Evolutionary conservation across 2,329 filamentous ascomycete genomes (phyloP).

Genomic region (Fusarium solani-melongenae): DNA sequence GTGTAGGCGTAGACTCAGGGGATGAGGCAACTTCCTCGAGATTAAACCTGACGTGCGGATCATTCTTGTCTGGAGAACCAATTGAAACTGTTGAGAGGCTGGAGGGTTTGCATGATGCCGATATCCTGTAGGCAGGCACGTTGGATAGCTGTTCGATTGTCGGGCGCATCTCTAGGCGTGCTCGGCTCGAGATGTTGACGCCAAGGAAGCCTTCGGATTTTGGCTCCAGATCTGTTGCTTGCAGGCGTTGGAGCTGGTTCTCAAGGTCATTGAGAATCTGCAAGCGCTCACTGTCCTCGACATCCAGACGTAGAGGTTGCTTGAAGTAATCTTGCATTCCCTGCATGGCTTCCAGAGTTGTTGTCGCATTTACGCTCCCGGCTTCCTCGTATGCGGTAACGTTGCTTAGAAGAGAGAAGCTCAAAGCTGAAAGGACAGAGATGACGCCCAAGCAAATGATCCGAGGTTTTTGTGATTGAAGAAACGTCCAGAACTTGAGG

Average conservation of each 20-base stretch:
- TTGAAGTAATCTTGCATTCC: constrained; percentile 5
- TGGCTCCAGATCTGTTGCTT: not conserved
- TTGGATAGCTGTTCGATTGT: constrained; percentile 9
- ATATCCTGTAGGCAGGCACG: constrained; percentile 10
- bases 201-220: not conserved
- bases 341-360: constrained; percentile 23
- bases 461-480: constrained; percentile 18
- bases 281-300: not conserved
- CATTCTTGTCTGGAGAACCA: not conserved
- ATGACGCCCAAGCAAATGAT: constrained; percentile 17
- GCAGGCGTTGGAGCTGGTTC: not conserved
- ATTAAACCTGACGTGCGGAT: constrained; percentile 1
- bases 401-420: constrained; percentile 23
- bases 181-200: constrained; percentile 11
- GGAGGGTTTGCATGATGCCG: not conserved
- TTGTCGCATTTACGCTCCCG: not conserved
- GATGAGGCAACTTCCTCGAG: not conserved
- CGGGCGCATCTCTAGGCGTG: not conserved
- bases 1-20: not conserved
- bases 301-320: not conserved
- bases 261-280: not conserved
- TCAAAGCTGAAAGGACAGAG: constrained; percentile 19
- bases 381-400: constrained; percentile 21
- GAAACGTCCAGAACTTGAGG: constrained; percentile 24
- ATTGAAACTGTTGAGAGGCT: not conserved